Evolutionary conservation across 2,329 filamentous ascomycete genomes (phyloP).

Genomic region (Nemania serpens): DNA sequence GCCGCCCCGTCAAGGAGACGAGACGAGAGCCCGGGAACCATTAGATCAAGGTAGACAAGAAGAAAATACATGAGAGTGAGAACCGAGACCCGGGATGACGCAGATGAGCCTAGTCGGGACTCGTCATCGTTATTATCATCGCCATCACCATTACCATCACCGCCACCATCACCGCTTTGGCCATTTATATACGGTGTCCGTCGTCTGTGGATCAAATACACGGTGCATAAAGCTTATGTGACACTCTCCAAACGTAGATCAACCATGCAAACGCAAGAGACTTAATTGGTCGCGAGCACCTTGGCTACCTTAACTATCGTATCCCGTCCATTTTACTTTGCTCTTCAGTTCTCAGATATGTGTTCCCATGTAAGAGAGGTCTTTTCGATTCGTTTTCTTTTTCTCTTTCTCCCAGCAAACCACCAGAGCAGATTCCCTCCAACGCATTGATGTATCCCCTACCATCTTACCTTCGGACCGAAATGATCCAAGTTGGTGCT

Average conservation of each 20-base stretch:
- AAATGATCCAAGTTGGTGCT: neutral
- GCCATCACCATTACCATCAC: too few species aligned
- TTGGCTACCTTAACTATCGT: neutral
- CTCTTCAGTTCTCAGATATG: neutral
- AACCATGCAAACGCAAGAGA: too few species aligned
- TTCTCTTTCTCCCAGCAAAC: neutral
- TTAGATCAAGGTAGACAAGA: neutral
- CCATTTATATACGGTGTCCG: too few species aligned
- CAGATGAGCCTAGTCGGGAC: too few species aligned
- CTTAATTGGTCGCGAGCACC: neutral
- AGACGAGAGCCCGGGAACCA: neutral
- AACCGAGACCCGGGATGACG: too few species aligned
- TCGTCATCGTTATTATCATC: too few species aligned
- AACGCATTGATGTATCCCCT: too few species aligned
- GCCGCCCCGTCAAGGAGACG: slow-evolving; percentile 14
- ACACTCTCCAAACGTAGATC: too few species aligned
- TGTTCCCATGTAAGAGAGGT: neutral
- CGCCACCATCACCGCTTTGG: too few species aligned
- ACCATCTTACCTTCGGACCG: neutral
- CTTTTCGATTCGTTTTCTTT: neutral
- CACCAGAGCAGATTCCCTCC: neutral
- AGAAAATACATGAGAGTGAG: slow-evolving; percentile 5
- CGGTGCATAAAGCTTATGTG: too few species aligned
- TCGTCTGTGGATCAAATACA: too few species aligned
- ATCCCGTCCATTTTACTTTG: neutral